Base-by-base conservation (phyloP, 768 basidiomycete species). In the Gloeopeniophorella convolvens region DNA sequence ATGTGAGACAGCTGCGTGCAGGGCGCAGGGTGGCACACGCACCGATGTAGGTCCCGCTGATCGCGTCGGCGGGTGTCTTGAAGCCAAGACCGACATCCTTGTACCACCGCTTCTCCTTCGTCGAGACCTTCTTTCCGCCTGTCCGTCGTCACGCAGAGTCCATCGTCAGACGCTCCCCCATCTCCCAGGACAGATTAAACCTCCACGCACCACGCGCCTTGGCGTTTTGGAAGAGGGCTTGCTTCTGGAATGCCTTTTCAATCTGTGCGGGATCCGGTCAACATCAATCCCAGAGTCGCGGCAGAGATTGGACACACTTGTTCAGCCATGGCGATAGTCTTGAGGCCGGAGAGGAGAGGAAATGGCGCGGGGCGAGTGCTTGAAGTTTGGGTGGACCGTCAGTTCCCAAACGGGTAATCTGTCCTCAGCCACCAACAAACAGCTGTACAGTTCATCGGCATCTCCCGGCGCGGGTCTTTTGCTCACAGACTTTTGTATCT, bases 191-290 rank as follows among this genome's bases (percentile, higher is more conserved):
- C 10, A 30, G 31, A 15, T 32, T 7, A 18, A 36, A 45, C 49
- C 52, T 39, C 48, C 51, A 82, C 89, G 65, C 71, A 94, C 92
- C 89, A 65, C 83, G 84, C 60, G 80, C 75, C 80, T 98, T 98
- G 69, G 89, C 78, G 73, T 95, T 95, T 73, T 95, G 92, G 83
- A 99, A 99, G 68, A 99, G 80, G 67, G 84, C 79, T 71, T 99
- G 96, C 76, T 96, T 96, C 73, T 96, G 94, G 78, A 78, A 99
- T 56, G 90, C 89, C 74, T 95, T 96, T 73, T 98, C 94, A 67
- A 94, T 83, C 87, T 97, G 27, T 24, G 28, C 18, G 2, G 46
- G 28, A 48, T 42, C 24, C n/a, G n/a, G 15, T 50, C 26, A 27
- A 34, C 23, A 21, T 8, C n/a, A 12, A 13, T 10, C 24, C 13